A percentile compares a stretch with the other conserved stretches of the same genome.
Conservation (phyloP, 2,329 filamentous ascomycete species). For the Verticillium dahliae region DNA sequence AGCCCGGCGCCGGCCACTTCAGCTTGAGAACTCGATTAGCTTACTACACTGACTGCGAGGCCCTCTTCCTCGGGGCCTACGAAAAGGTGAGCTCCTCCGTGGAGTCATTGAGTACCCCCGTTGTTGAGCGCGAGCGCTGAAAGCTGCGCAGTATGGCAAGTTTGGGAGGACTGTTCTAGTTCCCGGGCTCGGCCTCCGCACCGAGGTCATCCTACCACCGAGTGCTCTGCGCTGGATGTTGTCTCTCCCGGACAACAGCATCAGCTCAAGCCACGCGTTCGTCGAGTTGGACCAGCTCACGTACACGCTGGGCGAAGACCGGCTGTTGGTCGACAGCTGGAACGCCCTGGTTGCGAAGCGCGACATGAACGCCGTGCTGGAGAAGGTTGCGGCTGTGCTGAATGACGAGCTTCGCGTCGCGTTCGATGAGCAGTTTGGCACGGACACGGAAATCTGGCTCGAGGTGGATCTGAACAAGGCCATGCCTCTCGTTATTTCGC, state of each 20-base stretch:
- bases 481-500: constrained; percentile 21
- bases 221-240: constrained; percentile 30
- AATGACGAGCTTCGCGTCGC: constrained; percentile 25
- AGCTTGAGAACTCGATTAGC: constrained; percentile 20
- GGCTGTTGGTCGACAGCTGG: constrained; percentile 26
- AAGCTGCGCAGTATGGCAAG: constrained; percentile 28
- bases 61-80: constrained; percentile 22
- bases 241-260: constrained; percentile 28
- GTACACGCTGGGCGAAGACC: constrained; percentile 28
- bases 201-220: constrained; percentile 34
- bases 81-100: constrained; percentile 14
- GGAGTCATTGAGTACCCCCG: background rate
- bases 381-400: constrained; percentile 24
- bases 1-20: constrained; percentile 10
- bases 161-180: constrained; percentile 32
- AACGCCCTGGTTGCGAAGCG: constrained; percentile 26
- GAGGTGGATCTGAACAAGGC: constrained; percentile 21
- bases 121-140: background rate
- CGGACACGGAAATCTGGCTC: constrained; percentile 24
- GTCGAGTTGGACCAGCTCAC: constrained; percentile 28
- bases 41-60: constrained; percentile 22
- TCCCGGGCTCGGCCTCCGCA: constrained; percentile 29
- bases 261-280: constrained; percentile 27
- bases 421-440: constrained; percentile 27
- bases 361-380: constrained; percentile 25